Evolutionary conservation across 1,284 basidiomycete species (phyloP).

Genomic region (Moesziomyces antarcticus): DNA sequence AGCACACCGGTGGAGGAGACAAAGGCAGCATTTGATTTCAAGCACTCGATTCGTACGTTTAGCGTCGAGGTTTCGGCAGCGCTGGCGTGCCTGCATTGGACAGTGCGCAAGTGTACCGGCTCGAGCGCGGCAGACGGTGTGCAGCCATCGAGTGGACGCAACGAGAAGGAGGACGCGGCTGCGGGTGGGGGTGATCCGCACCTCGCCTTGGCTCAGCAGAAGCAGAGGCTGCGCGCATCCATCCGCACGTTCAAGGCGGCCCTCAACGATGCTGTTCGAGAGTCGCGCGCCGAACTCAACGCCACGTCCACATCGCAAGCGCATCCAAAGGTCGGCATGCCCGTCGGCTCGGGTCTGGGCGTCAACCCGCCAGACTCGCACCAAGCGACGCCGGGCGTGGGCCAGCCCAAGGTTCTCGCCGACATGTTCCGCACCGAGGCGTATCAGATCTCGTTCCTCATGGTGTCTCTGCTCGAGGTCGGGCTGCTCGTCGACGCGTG

Average conservation of each 20-base stretch:
- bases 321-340: no score
- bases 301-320: slow-evolving; percentile 1
- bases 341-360: slow-evolving; percentile 1
- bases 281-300: slow-evolving; percentile 13
- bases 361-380: not conserved
- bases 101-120: slow-evolving; percentile 17
- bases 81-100: slow-evolving; percentile 19
- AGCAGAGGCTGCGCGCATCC: slow-evolving; percentile 12
- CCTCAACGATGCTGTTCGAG: slow-evolving; percentile 20
- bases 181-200: slow-evolving; percentile 8
- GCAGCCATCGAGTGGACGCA: not conserved
- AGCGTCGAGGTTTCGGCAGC: slow-evolving; percentile 27
- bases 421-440: slow-evolving; percentile 47
- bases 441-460: slow-evolving; percentile 51
- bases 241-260: slow-evolving; percentile 33
- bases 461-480: slow-evolving; percentile 56
- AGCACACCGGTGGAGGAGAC: not conserved
- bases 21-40: slow-evolving; percentile 12
- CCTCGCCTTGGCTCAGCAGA: slow-evolving; percentile 13
- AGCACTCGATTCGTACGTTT: slow-evolving; percentile 15
- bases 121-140: not conserved
- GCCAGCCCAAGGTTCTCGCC: slow-evolving; percentile 2
- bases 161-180: not conserved
- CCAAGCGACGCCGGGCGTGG: not conserved
- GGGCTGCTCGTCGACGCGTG: slow-evolving; percentile 35